Conservation (phyloP, 2,329 filamentous ascomycete genomes). For the Magnaporthiopsis incrustans region DNA sequence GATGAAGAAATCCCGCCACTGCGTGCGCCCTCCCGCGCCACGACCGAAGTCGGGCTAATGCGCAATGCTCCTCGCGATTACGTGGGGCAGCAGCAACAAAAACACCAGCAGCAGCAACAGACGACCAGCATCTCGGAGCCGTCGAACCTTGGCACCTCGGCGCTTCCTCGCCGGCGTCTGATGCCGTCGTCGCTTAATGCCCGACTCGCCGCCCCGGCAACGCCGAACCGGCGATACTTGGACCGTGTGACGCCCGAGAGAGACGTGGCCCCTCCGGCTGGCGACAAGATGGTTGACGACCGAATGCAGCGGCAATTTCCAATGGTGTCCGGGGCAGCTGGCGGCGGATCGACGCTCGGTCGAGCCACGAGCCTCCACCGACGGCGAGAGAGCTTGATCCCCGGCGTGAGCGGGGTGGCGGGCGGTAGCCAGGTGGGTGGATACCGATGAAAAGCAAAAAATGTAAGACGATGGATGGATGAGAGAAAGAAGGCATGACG, state of each 20-base stretch:
- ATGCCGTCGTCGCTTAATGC: conserved; percentile 40
- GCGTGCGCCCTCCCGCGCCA: conserved; percentile 50
- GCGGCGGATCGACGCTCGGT: conserved; percentile 30
- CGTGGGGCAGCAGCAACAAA: conserved; percentile 7
- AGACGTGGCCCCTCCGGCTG: conserved; percentile 24
- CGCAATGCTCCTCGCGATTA: conserved; percentile 31
- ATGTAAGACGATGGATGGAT: not conserved
- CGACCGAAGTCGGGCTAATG: conserved; percentile 42
- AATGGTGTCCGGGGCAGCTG: conserved; percentile 16
- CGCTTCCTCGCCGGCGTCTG: conserved; percentile 45
- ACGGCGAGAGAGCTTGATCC: conserved; percentile 35
- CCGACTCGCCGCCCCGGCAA: conserved; percentile 33
- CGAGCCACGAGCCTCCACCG: conserved; percentile 38
- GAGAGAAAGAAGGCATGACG: not conserved
- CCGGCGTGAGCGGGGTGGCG: conserved; percentile 20
- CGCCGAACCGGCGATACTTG: conserved; percentile 36
- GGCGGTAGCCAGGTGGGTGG: conserved; percentile 29
- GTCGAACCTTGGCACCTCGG: conserved; percentile 27
- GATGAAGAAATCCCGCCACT: conserved; percentile 41
- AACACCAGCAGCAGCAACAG: conserved; percentile 1
- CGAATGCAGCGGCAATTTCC: conserved; percentile 36
- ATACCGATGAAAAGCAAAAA: conserved; percentile 29
- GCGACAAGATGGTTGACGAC: conserved; percentile 31
- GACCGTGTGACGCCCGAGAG: conserved; percentile 36
- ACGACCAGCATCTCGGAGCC: not conserved